Evolutionary conservation across 2,329 filamentous ascomycete species (phyloP), one percentile per base, ranked within the genome.

Genomic region (Chaetomiaceae sp.): DNA sequence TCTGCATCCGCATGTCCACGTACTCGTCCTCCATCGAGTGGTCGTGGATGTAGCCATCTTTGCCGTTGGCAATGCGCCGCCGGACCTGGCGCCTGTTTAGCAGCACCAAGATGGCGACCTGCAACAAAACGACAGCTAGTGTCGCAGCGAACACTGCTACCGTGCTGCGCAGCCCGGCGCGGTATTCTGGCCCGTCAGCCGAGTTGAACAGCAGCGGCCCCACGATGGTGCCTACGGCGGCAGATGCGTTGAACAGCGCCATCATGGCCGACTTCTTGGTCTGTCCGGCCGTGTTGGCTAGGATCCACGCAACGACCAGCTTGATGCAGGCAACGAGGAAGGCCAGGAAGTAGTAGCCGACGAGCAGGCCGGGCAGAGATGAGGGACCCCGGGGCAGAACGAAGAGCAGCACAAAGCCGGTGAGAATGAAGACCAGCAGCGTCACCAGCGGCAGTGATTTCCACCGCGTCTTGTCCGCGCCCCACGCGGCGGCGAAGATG

Each of bases 261-360:
- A 84, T 80, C 32, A 80, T 72, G 39, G 77, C 70, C 0, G 79
- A 79, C 58, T 82, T 83, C 63, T 86, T 61, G 27, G 58, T 61
- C 36, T 54, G 42, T 0, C 83, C 83, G 0, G 72, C 83, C 0
- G 80, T 84, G 60, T 86, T 86, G 7, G 75, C 79, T 6, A 85
- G 73, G 47, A 85, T 80, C 83, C 83, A 87, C 0, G 78, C 74
- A 0, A 85, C 76, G 20, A 84, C 75, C 9, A 86, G 66, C 0
- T 81, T 81, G 55, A 83, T 84, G 1, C 75, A 78, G 1, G 79
- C 79, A 50, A 80, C 86, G 8, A 85, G 65, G 60, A 84, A 85
- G 0, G 79, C 76, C 1, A 84, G 70, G 2, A 85, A 67, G 54
- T 85, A 85, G 61, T 84, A 85, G 0, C 75, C 80, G 0, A 69